A percentile compares a stretch with the other conserved stretches of the same genome.
Conservation (phyloP, 2,329 filamentous ascomycete genomes). For the Rosellinia necatrix region DNA sequence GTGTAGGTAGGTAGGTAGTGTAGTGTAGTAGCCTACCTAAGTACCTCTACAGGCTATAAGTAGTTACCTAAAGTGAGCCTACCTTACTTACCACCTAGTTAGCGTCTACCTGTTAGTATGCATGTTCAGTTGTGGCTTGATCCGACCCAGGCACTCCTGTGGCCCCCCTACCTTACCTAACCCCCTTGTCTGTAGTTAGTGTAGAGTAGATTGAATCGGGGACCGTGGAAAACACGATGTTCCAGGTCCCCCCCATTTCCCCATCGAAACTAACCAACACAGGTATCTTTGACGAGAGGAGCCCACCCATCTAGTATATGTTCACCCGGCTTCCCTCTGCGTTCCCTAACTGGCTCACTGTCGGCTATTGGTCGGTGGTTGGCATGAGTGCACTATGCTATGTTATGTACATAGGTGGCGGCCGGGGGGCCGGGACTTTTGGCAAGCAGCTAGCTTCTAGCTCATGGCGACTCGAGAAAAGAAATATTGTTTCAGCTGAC, state of each 20-base stretch:
- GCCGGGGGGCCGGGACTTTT: neutral
- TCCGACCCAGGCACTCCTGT: conserved; percentile 5
- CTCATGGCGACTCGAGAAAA: neutral
- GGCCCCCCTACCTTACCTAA: neutral
- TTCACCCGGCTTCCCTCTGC: conserved; percentile 10
- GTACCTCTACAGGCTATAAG: no score
- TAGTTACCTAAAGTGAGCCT: no score
- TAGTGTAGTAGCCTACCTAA: no score
- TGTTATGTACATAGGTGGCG: no score
- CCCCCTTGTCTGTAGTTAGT: no score
- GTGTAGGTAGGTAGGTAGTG: no score
- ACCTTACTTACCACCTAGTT: no score
- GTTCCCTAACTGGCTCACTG: conserved; percentile 3
- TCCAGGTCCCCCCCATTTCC: neutral
- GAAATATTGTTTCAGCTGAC: conserved; percentile 19
- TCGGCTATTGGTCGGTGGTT: conserved; percentile 21
- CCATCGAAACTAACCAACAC: neutral
- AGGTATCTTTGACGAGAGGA: conserved; percentile 14
- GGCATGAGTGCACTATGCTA: no score
- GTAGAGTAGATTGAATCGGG: conserved; percentile 9
- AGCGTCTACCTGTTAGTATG: no score
- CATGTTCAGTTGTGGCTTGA: conserved; percentile 26
- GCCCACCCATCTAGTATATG: neutral
- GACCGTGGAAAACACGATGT: neutral
- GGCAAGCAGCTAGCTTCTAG: neutral